Evolutionary conservation across 2,329 filamentous ascomycete genomes (phyloP), one percentile per base, ranked within the genome.

Genomic region (Fusarium equiseti): DNA sequence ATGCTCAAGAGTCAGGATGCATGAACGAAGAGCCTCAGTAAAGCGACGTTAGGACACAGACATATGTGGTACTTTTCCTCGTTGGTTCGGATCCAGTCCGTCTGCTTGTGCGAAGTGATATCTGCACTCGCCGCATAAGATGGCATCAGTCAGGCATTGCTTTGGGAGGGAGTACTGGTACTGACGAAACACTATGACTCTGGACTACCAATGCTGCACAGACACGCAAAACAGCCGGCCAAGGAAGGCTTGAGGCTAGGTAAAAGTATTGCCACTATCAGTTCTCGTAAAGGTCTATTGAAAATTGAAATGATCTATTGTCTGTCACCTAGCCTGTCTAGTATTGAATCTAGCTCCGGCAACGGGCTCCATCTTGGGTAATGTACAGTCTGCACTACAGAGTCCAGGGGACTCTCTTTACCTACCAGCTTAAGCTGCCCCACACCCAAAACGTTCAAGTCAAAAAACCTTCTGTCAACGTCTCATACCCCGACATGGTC

Each of bases 391-490:
- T 38, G 35, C 11, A n/a, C 35, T 38, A n/a, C 35, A 38, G 35
- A 38, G 35, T 38, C n/a, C n/a, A 38, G 18, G 35, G 18, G 18
- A 18, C 35, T 38, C 35, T 38, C 35, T 38, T n/a, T 38, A 38
- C 35, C 35, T 51, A 38, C 50, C 24, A n/a, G 32, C 18, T 27
- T 43, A 43, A 15, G 22, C n/a, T 68, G 68, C 59, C 68, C 68
- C 68, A 59, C 59, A 71, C 55, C 53, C 29, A 40, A 68, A 60
- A 68, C 38, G 45, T 70, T 22, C 59, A 60, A 42, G 32, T 52
- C 27, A 16, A 68, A 68, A 71, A 70, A 68, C 43, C 40, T 70
- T 57, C 45, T 49, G 54, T 26, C 16, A 29, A 49, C 62, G 29
- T 66, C 53, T 31, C 31, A 44, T 20, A 24, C 35, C 46, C 26